Percentiles rank a stretch among this genome's conserved stretches.
Evolutionary conservation across 805 yeast species (phyloP).

Genomic region (Middelhovenomyces tepae): DNA sequence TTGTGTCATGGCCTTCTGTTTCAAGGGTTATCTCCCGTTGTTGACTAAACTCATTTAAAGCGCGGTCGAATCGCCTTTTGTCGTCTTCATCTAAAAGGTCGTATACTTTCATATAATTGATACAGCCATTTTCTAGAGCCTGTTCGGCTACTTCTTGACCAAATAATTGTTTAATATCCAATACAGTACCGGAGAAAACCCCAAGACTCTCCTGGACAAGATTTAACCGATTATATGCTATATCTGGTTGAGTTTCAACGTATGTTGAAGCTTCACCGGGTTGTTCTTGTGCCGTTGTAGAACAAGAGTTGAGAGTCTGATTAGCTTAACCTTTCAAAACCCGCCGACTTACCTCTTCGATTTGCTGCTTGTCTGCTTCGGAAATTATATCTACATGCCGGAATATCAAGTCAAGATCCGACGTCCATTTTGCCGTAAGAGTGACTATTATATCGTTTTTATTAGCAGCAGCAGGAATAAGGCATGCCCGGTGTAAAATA

Average conservation of each 20-base stretch:
- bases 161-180: constrained; percentile 4
- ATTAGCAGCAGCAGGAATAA: constrained; percentile 1
- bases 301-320: background rate
- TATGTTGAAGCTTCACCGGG: too few relatives aligned
- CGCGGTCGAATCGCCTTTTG: too few relatives aligned
- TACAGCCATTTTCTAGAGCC: constrained; percentile 1
- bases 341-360: constrained; percentile 3
- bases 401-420: constrained; percentile 2
- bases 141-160: constrained; percentile 1
- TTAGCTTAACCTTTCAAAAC: constrained; percentile 2
- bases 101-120: constrained; percentile 1
- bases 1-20: too few relatives aligned
- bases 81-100: background rate
- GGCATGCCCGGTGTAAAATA: constrained; percentile 10
- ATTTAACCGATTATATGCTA: too few relatives aligned
- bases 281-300: too few relatives aligned
- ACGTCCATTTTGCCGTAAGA: constrained; percentile 4
- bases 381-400: constrained; percentile 7
- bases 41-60: too few relatives aligned
- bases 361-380: constrained; percentile 4
- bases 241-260: too few relatives aligned
- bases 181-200: background rate
- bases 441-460: constrained; percentile 2
- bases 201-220: background rate
- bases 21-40: too few relatives aligned